These are phyloP conservation scores for Rhizoclosmatium sp. DNA, from an alignment of 192 early-diverging fungal genomes.

Conservation along the genomic window DNA sequence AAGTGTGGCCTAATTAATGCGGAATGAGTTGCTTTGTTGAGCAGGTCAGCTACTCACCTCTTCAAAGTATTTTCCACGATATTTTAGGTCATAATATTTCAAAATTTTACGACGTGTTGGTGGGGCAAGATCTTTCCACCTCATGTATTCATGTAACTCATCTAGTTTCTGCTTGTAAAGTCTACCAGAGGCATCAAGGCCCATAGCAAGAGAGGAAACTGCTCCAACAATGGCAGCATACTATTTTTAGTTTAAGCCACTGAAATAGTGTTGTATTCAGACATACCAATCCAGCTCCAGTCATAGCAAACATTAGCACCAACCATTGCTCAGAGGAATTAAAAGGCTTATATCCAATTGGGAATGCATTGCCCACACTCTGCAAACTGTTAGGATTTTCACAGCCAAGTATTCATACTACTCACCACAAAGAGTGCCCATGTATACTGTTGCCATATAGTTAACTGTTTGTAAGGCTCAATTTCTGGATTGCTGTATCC, in stretches of 20 bases:
- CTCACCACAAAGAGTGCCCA: constrained; percentile 6
- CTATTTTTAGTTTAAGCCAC: neutral
- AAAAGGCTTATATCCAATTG: neutral
- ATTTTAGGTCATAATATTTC: constrained; percentile 47
- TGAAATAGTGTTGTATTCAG: neutral
- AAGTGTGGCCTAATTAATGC: neutral
- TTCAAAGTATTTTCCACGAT: constrained; percentile 28
- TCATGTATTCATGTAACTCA: constrained; percentile 40
- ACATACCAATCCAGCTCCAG: neutral
- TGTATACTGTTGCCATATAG: neutral
- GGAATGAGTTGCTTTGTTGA: neutral
- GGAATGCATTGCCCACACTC: neutral
- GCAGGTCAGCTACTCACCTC: neutral
- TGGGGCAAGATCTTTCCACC: constrained; percentile 15
- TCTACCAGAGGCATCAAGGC: constrained; percentile 35
- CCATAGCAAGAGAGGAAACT: constrained; percentile 28
- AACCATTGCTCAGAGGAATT: neutral
- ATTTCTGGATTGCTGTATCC: neutral
- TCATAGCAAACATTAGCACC: neutral
- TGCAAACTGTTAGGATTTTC: neutral
- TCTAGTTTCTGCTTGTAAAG: constrained; percentile 37
- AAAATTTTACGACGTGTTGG: constrained; percentile 23
- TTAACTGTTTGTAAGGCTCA: neutral
- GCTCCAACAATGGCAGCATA: constrained; percentile 18
- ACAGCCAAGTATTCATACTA: neutral